These are phyloP conservation scores for Clonostachys sp. DNA, from an alignment of 2,329 filamentous ascomycete genomes.

Conservation along the genomic window DNA sequence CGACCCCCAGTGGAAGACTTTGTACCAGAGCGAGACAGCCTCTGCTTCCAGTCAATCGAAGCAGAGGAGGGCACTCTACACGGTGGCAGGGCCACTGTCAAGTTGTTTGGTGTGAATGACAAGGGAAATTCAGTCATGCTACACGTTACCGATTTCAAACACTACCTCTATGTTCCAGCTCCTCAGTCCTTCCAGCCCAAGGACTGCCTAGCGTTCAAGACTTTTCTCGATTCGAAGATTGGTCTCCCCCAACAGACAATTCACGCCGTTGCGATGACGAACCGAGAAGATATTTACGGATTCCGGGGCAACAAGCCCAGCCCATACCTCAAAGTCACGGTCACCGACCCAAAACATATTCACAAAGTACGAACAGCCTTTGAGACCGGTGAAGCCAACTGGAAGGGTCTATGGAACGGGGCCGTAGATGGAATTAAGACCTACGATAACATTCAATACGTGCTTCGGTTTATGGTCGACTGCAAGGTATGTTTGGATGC, in stretches of 20 bases:
- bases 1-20: constrained; percentile 50
- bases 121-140: constrained; percentile 86
- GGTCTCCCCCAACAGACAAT: constrained; percentile 72
- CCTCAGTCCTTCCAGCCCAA: constrained; percentile 74
- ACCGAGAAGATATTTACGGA: constrained; percentile 87
- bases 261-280: constrained; percentile 73
- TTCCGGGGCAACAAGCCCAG: constrained; percentile 92
- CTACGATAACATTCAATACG: constrained; percentile 94
- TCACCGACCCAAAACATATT: constrained; percentile 84
- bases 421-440: constrained; percentile 72
- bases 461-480: constrained; percentile 97
- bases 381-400: constrained; percentile 75
- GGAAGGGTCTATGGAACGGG: constrained; percentile 82
- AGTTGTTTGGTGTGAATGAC: constrained; percentile 87
- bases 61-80: constrained; percentile 81
- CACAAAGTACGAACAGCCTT: constrained; percentile 70
- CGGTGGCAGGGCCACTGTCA: constrained; percentile 73
- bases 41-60: constrained; percentile 96
- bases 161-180: constrained; percentile 92
- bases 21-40: constrained; percentile 54
- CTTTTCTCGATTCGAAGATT: constrained; percentile 74
- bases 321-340: constrained; percentile 89
- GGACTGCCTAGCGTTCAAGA: constrained; percentile 74
- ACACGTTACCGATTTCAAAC: constrained; percentile 92
- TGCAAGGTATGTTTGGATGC: constrained; percentile 58